Base-by-base conservation (phyloP, 1,284 basidiomycete species). In the Ceratobasidium sp. region DNA sequence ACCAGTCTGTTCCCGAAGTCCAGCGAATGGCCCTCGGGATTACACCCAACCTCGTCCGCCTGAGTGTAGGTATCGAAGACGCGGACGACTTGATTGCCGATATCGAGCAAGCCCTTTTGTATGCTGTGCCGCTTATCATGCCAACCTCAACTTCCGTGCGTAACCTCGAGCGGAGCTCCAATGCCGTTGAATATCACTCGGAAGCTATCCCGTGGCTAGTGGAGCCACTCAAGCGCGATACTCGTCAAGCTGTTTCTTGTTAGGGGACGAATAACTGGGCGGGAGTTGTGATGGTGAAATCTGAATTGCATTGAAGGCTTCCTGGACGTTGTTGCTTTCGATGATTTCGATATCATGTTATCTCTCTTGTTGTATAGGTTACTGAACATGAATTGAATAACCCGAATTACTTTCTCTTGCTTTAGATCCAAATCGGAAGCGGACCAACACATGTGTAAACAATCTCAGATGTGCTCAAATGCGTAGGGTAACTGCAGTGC, bases 41-140 rank as follows among this genome's bases (percentile, higher is more conserved):
- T 81, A 90, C 90, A 10, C 91, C 92, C 42, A 91, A 93, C 81
- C 85, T 99, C 76, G 87, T 98, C 37, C 87, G 97, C 28, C 84
- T 98, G 80, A 94, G 91, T 53, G 94, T 97, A 3, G 97, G 97
- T 11, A 89, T 97, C 26, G 96, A 98, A 85, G 96, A 98, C 79
- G 87, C 84, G 5, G 91, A 93, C 58, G 96, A 98, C 84, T 83
- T 98, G 63, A 85, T 96, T 23, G 86, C 85, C 58, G 94, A 96
- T 84, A 85, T 98, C 23, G 86, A 90, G 80, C 88, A 89, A 80
- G 95, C 93, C 7, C 85, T 96, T 67, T 85, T 88, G 79, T 83
- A 82, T 28, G 90, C 89, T 49, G 78, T 80, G 10, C 74, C 74
- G 3, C 10, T 17, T 7, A 51, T 53, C 8, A 53, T 47, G 35